Base-by-base conservation (phyloP, 164 flowering plant genomes). In the Piper betle region DNA sequence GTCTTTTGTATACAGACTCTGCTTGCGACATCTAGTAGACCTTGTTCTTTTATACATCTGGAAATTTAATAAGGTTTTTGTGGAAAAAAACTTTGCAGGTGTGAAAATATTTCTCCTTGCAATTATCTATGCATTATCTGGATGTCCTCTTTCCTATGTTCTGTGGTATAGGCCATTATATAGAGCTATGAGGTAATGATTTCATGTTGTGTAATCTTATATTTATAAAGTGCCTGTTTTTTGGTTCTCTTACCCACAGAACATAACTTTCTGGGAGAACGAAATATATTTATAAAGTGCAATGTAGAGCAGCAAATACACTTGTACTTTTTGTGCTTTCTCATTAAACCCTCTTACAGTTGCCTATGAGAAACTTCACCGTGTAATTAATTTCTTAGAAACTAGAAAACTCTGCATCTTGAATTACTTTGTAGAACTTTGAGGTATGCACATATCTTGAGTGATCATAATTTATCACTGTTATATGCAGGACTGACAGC, bases 141-240 rank as follows among this genome's bases (percentile, higher is more conserved):
- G 99, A 71, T 70, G 77, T 55, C 99, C 99, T 16, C 77, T 94
- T 61, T 94, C 99, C 1, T 94, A 91, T 75, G 80, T 94, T 52
- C 75, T 94, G 54, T 94, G 99, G 99, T 94, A 94, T 75, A 84
- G 95, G 76, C 99, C 99, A 57, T 81, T 94, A 25, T 94, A 94
- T 75, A 87, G 95, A 62, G 97, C 90, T 55, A 82, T 94, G 93
- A 94, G 96, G 99, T 84, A 82, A 52, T 39, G 7, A 15, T 25
- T 25, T 1, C 33, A 25, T 25, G 33, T 2, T 46, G 50, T 10
- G 50, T 0, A 6, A 46, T 46, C 10, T 46, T 10, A 5, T 42
- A 10, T 46, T 46, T 46, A 1, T 10, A 46, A 46, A 15, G 13
- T 46, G 50, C 33, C 33, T 46, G 50, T 46, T 25, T 25, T 25